Conservation (phyloP, 805 yeast species). For the Saccharomycopsis malanga region DNA sequence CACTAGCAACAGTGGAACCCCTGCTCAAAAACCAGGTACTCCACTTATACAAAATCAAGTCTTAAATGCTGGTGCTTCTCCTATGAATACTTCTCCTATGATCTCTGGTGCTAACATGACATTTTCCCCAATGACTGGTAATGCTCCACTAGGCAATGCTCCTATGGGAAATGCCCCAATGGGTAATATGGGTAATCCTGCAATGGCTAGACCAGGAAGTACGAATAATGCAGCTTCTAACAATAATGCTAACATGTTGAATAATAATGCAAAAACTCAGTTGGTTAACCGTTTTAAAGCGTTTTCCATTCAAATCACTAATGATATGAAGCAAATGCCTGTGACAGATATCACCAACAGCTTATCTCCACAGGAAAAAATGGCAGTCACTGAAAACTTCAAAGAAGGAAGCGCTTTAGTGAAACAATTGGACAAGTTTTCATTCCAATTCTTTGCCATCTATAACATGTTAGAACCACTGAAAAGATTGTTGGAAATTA, state of each 20-base stretch:
- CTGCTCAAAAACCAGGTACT: constrained; percentile 10
- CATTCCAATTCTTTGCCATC: constrained; percentile 12
- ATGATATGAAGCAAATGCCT: constrained; percentile 9
- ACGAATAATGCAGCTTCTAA: not conserved
- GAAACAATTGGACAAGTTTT: constrained; percentile 12
- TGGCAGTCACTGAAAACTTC: constrained; percentile 6
- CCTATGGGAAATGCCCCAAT: not conserved
- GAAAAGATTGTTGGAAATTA: constrained; percentile 9
- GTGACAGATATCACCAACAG: constrained; percentile 12
- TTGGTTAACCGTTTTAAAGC: not conserved
- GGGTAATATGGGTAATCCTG: not conserved
- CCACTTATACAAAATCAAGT: constrained; percentile 9
- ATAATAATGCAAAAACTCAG: constrained; percentile 1
- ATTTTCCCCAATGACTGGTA: constrained; percentile 5
- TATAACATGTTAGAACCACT: constrained; percentile 7
- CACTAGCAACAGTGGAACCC: constrained; percentile 5
- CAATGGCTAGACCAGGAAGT: too few species aligned
- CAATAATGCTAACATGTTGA: not conserved
- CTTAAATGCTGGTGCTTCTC: constrained; percentile 3
- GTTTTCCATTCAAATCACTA: constrained; percentile 2
- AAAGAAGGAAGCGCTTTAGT: constrained; percentile 7
- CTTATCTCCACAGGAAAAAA: constrained; percentile 9
- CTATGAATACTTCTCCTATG: constrained; percentile 10
- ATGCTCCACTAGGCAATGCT: constrained; percentile 1
- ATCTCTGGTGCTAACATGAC: not conserved